Base-by-base conservation (phyloP, 331 rosid genomes). In the Spiraea crenata region DNA sequence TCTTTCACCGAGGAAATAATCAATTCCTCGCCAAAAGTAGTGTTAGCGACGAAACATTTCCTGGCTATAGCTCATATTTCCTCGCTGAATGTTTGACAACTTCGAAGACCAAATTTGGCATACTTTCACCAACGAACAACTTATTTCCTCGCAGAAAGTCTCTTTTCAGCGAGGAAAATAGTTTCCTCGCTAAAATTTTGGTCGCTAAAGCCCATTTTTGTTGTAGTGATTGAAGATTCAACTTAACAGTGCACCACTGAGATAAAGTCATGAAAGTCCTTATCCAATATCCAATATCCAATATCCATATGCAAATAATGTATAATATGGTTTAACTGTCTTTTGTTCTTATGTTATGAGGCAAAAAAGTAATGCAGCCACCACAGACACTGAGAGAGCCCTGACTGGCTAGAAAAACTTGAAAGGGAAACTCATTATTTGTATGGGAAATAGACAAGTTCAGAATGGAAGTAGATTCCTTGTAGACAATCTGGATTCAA, bases 291-390 rank as follows among this genome's bases (percentile, higher is more conserved):
- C n/a, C n/a, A n/a, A n/a, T n/a, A n/a, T n/a, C 31, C 31, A 25
- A 25, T 25, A 25, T 25, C 15, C 16, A 9, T 37, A 5, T 1
- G 25, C 7, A 71, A 45, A 55, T 69, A 50, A 54, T 19, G 5
- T 55, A 52, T 11, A 9, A n/a, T 41, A 25, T 6, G 35, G 9
- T 40, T 20, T 62, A 41, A 17, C 40, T n/a, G 12, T 16, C 1
- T 40, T 40, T 3, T 17, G 14, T 59, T 59, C 31, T 15, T 34
- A n/a, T n/a, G n/a, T n/a, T n/a, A 57, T 6, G 31, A 25, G 31
- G 31, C 31, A 25, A 25, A 25, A 25, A 25, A 25, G 31, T 25
- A 79, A 95, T 91, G 85, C 98, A 95, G 31, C 31, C 31, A 57
- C 19, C 35, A 17, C 3, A 58, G 45, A 6, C 44, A 41, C 35